These are phyloP conservation scores for Ustilaginoidea virens DNA, from an alignment of 2,329 filamentous ascomycete species.

Conservation along the genomic window DNA sequence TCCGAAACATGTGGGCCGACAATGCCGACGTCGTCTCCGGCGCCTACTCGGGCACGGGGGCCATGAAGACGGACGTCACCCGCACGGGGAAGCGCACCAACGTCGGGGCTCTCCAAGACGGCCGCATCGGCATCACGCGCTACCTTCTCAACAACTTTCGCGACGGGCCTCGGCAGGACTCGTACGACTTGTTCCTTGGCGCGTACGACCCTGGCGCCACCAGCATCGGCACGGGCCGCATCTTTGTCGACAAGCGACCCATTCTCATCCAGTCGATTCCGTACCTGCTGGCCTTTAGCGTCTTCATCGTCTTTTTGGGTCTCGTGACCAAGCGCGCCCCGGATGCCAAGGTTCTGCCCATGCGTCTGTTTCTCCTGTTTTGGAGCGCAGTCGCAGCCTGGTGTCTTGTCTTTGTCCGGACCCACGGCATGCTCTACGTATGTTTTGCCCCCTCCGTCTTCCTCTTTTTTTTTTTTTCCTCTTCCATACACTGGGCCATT, in stretches of 20 bases:
- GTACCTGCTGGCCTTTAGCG: constrained; percentile 71
- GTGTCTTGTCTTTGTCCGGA: constrained; percentile 61
- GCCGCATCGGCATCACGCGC: constrained; percentile 74
- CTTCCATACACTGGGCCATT: constrained; percentile 80
- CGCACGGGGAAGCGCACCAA: constrained; percentile 83
- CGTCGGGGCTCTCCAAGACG: constrained; percentile 69
- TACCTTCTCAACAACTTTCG: constrained; percentile 91
- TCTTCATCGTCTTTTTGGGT: constrained; percentile 69
- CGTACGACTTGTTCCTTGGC: constrained; percentile 87
- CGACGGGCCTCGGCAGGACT: constrained; percentile 88
- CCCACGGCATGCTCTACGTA: constrained; percentile 88
- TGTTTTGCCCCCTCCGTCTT: constrained; percentile 23
- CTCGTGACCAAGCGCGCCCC: constrained; percentile 57
- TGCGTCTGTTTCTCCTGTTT: constrained; percentile 68
- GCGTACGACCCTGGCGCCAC: constrained; percentile 62
- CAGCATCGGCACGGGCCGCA: constrained; percentile 51
- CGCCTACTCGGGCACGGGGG: constrained; percentile 89
- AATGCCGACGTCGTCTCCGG: constrained; percentile 92
- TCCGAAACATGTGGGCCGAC: constrained; percentile 96
- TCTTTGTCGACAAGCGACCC: constrained; percentile 77
- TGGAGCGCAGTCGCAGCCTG: constrained; percentile 58
- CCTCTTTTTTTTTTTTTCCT: constrained; percentile 1
- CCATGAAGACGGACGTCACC: constrained; percentile 95
- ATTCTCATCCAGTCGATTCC: constrained; percentile 85
- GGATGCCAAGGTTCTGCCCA: constrained; percentile 61